Conservation (phyloP, 129 eudicot species). For the Centaurea solstitialis region DNA sequence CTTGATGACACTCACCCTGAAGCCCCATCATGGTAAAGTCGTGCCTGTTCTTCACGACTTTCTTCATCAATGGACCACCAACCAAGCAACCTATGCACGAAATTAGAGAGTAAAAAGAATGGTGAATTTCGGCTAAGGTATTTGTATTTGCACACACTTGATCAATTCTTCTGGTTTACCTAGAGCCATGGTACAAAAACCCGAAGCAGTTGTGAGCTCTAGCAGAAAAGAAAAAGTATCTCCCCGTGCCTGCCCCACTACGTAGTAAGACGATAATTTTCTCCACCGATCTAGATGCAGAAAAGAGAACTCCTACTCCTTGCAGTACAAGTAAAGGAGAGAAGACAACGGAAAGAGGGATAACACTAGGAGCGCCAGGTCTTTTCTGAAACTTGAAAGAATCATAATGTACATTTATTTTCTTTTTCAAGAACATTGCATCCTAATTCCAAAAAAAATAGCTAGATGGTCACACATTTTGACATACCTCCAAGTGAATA, state of each 20-base stretch:
- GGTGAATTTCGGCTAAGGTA: not conserved
- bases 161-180: conserved; percentile 40
- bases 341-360: conserved; percentile 65
- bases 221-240: conserved; percentile 48
- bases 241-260: conserved; percentile 46
- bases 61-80: conserved; percentile 96
- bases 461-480: not conserved
- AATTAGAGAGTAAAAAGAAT: conserved; percentile 1
- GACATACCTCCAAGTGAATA: conserved; percentile 76
- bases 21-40: conserved; percentile 57
- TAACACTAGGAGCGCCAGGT: conserved; percentile 49
- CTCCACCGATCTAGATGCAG: conserved; percentile 64
- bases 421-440: not conserved
- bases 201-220: conserved; percentile 59
- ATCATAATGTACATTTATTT: not conserved
- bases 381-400: conserved; percentile 48
- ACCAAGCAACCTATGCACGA: conserved; percentile 63
- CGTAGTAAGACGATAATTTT: conserved; percentile 36
- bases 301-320: conserved; percentile 78
- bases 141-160: not conserved
- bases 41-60: conserved; percentile 86
- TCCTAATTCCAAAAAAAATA: not conserved
- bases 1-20: conserved; percentile 63
- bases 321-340: conserved; percentile 79
- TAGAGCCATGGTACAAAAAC: conserved; percentile 73